phyloP scores from a whole-genome alignment of 2,329 filamentous ascomycete species.

The Fusarium coicis region DNA sequence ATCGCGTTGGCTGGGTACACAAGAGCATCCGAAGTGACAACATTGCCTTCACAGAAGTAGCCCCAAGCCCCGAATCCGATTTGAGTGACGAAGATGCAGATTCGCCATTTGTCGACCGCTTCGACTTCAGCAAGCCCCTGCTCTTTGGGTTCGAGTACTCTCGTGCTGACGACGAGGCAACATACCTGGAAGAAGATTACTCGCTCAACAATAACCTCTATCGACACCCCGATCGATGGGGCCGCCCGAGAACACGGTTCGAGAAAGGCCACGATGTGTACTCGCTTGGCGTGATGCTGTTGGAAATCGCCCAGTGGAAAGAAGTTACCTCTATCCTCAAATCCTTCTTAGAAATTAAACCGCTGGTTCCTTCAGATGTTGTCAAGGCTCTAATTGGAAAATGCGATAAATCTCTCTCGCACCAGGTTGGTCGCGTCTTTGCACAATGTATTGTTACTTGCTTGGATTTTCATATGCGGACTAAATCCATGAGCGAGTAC shows the following conservation, averaged over 20 bases:
- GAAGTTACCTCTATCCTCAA: background rate
- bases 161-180: background rate
- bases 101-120: background rate
- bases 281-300: background rate
- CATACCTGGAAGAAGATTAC: background rate
- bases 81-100: background rate
- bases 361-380: background rate
- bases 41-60: background rate
- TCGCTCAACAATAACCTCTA: background rate
- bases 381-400: background rate
- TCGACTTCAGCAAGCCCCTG: background rate
- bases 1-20: background rate
- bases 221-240: background rate
- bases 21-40: background rate
- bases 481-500: background rate
- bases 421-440: background rate
- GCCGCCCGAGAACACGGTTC: background rate
- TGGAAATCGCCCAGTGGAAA: background rate
- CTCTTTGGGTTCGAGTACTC: background rate
- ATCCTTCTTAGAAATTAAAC: background rate
- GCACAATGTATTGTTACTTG: background rate
- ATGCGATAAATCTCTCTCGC: background rate
- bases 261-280: background rate
- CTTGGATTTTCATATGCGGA: background rate
- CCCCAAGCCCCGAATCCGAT: background rate